These are phyloP conservation scores for Lactarius evosmus DNA, from an alignment of 768 basidiomycete genomes.

Conservation along the genomic window DNA sequence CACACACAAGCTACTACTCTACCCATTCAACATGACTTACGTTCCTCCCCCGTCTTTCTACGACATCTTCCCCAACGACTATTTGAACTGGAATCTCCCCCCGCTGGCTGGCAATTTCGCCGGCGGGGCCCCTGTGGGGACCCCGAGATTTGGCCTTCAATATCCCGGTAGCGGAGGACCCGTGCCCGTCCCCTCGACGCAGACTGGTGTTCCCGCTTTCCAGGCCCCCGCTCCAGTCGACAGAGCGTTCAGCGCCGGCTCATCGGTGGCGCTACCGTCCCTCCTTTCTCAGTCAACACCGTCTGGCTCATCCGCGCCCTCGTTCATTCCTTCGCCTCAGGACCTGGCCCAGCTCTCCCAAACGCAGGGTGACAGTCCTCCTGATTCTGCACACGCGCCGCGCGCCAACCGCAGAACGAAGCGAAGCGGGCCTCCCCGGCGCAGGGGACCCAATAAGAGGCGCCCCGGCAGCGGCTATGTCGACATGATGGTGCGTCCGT, in stretches of 20 bases:
- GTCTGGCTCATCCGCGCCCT: background rate
- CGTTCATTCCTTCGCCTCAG: background rate
- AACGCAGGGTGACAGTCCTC: too few species aligned
- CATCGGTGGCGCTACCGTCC: background rate
- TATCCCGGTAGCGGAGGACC: background rate
- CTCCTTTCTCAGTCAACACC: background rate
- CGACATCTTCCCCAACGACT: background rate
- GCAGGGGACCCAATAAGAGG: slow-evolving; percentile 4
- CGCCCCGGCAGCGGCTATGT: background rate
- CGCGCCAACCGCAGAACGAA: background rate
- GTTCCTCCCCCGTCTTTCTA: background rate
- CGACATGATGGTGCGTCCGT: slow-evolving; percentile 6
- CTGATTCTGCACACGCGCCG: background rate
- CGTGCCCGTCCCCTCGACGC: too few species aligned
- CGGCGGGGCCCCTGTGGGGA: background rate
- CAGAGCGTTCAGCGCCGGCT: background rate
- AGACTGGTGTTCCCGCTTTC: background rate
- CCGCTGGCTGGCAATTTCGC: background rate
- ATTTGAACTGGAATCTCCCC: background rate
- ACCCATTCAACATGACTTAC: background rate
- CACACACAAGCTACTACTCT: background rate
- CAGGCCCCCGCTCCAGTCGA: background rate
- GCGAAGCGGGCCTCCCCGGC: background rate
- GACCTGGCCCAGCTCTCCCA: background rate
- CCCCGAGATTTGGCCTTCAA: background rate